These are phyloP conservation scores for Leishmania major DNA, from an alignment of 208 protist species.

Conservation along the genomic window DNA sequence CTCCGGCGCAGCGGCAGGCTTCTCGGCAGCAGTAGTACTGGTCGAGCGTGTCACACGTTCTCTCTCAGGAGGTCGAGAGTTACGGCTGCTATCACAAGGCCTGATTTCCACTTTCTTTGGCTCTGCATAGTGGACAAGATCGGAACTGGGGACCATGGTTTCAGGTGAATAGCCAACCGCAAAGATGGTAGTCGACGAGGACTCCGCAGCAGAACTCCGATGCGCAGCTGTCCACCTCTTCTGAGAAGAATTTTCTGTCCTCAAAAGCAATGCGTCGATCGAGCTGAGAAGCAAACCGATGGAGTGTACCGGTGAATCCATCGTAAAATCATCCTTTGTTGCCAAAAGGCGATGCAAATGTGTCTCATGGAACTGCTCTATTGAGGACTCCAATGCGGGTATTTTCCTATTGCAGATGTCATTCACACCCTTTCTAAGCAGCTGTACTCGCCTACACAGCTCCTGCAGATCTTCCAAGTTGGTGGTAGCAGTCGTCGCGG, in stretches of 20 bases:
- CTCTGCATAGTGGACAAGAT: not conserved
- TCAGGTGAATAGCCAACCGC: slow-evolving; percentile 25
- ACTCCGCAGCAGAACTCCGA: slow-evolving; percentile 2
- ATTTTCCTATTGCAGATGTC: slow-evolving; percentile 20
- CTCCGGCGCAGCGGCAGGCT: not conserved
- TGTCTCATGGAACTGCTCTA: slow-evolving; percentile 28
- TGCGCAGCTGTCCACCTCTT: not conserved
- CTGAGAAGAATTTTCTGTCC: not conserved
- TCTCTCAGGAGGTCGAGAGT: not conserved
- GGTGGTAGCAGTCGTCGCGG: slow-evolving; percentile 4
- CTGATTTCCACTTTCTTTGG: not conserved
- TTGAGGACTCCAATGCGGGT: slow-evolving; percentile 24
- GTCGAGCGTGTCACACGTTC: not conserved
- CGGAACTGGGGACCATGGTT: not conserved
- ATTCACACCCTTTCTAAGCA: slow-evolving; percentile 8
- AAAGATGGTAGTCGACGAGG: not conserved
- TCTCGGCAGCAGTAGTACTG: not conserved
- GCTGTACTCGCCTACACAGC: slow-evolving; percentile 17
- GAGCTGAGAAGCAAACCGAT: slow-evolving; percentile 23
- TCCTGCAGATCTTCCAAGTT: slow-evolving; percentile 19
- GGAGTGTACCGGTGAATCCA: slow-evolving; percentile 7
- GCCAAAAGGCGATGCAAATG: slow-evolving; percentile 26
- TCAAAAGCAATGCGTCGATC: slow-evolving; percentile 15
- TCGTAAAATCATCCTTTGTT: slow-evolving; percentile 5
- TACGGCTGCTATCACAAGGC: not conserved